These are phyloP conservation scores for Saccharomycopsis sp. DNA, from an alignment of 805 yeast species.

Conservation along the genomic window DNA sequence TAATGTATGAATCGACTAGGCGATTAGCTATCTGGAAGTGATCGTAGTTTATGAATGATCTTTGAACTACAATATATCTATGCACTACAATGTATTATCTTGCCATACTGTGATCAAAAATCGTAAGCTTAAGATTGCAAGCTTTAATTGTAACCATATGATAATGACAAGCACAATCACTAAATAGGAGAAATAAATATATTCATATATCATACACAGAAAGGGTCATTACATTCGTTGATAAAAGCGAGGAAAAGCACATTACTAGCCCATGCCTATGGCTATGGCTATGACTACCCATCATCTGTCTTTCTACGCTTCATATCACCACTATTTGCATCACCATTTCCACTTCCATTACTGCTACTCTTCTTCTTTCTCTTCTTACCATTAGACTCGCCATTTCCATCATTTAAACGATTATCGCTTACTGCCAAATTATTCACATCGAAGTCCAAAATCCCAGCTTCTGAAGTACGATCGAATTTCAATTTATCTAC, in stretches of 20 bases:
- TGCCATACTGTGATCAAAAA: no score
- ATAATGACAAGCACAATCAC: no score
- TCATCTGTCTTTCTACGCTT: conserved; percentile 13
- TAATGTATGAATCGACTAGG: no score
- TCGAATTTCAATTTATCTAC: conserved; percentile 17
- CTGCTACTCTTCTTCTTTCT: conserved; percentile 13
- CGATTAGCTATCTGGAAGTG: no score
- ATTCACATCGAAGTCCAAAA: conserved; percentile 18
- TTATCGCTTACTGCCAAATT: conserved; percentile 20
- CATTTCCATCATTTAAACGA: conserved; percentile 14
- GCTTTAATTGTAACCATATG: no score
- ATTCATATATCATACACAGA: no score
- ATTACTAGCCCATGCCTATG: neutral
- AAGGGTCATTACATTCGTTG: no score
- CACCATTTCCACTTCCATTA: neutral
- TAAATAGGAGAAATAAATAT: no score
- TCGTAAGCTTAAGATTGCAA: no score
- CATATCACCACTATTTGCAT: conserved; percentile 2
- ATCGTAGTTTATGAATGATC: no score
- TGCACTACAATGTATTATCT: no score
- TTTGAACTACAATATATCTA: no score
- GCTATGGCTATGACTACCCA: neutral
- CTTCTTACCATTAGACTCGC: conserved; percentile 18
- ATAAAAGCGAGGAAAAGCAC: neutral
- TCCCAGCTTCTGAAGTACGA: conserved; percentile 19